A percentile compares a stretch with the other conserved stretches of the same genome.
Conservation (phyloP, 148 eudicot species). For the Rhododendron kiyosumense region DNA sequence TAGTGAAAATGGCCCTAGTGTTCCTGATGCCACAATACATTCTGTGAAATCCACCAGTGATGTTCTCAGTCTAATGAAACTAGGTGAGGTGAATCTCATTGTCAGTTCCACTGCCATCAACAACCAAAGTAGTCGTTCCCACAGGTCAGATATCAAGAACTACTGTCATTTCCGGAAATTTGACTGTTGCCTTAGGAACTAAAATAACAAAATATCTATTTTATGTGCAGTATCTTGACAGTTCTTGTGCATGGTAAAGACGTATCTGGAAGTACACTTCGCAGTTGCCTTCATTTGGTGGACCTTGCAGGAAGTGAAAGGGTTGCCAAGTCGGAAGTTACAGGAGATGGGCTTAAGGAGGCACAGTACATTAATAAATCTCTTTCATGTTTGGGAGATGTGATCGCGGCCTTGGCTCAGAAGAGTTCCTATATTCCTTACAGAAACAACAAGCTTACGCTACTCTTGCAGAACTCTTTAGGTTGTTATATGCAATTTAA, state of each 20-base stretch:
- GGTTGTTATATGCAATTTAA: slow-evolving; percentile 33
- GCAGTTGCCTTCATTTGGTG: slow-evolving; percentile 78
- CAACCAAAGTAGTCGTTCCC: slow-evolving; percentile 51
- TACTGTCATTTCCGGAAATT: too few species aligned
- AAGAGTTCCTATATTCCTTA: slow-evolving; percentile 67
- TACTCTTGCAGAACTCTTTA: slow-evolving; percentile 76
- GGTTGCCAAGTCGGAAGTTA: slow-evolving; percentile 50
- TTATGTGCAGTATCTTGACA: slow-evolving; percentile 55
- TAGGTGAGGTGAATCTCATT: slow-evolving; percentile 48
- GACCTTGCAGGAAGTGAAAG: slow-evolving; percentile 81
- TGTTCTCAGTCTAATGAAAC: slow-evolving; percentile 59
- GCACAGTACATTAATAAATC: slow-evolving; percentile 59
- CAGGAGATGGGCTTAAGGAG: slow-evolving; percentile 48
- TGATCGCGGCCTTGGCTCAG: slow-evolving; percentile 77
- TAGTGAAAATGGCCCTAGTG: slow-evolving; percentile 32
- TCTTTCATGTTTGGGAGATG: slow-evolving; percentile 82
- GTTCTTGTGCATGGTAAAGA: slow-evolving; percentile 77
- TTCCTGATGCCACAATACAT: slow-evolving; percentile 51
- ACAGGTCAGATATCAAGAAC: slow-evolving; percentile 52
- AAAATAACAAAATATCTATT: neutral
- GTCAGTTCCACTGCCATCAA: slow-evolving; percentile 43
- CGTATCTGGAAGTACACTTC: slow-evolving; percentile 52
- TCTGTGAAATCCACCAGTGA: slow-evolving; percentile 48
- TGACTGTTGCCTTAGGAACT: neutral
- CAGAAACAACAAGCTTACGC: slow-evolving; percentile 77